Evolutionary conservation across 495 filamentous ascomycete species (phyloP), one percentile per base, ranked within the genome.

Genomic region (Acidomyces sp.): DNA sequence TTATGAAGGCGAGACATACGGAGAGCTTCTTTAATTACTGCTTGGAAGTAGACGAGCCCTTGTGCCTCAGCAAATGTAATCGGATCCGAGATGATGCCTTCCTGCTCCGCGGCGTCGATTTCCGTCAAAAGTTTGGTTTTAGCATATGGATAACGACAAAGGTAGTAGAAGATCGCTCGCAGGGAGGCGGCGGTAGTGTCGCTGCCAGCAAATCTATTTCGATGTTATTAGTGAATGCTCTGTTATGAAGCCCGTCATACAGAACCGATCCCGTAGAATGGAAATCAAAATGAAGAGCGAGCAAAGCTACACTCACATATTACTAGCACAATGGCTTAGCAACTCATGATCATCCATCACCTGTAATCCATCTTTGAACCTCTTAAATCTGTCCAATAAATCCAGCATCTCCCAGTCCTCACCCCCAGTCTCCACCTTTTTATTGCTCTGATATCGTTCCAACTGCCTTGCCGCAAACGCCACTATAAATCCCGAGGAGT

Each of bases 131-230:
- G 48, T 11, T 52, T 58, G 0, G 40, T 47, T 45, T 76, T 58
- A 21, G 61, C 64, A 0, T 28, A 6, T 0, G 68, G 73, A 41
- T 65, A 69, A 34, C 72, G 70, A 6, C 78, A 61, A 3, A 81
- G 55, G 52, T 70, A 76, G 54, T 84, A 82, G 42, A 84, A 78
- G 0, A 82, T 65, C 2, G 72, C 62, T 1, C 66, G 59, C 1
- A 82, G 61, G 15, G 66, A 71, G 39, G 79, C 79, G 12, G 75
- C 79, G 0, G 75, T 73, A 5, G 75, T 75, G 52, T 78, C 73
- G 34, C 66, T 68, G 4, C 77, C 65, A 3, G 65, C 65, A 35
- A 60, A 53, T 29, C 26, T 29, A 29, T 13, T n/a, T n/a, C n/a
- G n/a, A n/a, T n/a, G n/a, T n/a, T n/a, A n/a, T n/a, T n/a, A n/a